Base-by-base conservation (phyloP, 805 yeast genomes). In the Metschnikowia lochheadii region DNA sequence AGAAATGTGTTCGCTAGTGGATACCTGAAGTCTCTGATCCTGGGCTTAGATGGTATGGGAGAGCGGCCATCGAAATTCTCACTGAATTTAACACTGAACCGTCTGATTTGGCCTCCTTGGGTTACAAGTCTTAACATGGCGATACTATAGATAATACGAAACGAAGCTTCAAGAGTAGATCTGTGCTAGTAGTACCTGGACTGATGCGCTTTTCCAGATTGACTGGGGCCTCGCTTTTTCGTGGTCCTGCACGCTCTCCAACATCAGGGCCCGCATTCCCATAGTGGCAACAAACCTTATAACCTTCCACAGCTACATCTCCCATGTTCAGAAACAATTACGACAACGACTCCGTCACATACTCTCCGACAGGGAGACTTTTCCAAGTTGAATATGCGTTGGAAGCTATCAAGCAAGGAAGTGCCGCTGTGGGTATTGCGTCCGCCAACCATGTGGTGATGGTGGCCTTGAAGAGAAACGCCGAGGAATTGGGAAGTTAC, bases 331-430 rank as follows among this genome's bases (percentile, higher is more conserved):
- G 99, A 80, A 94, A 94, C 74, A 94, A 95, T 63, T 94, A 94
- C 79, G 99, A 94, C 70, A 95, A 96, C 78, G 99, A 94, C 70
- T 85, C 98, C 43, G 96, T 94, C 52, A 94, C 99, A 13, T 94
- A 89, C 73, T 92, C 98, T 33, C 96, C 96, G 50, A 89, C 96
- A 4, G 96, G 96, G 4, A 81, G 96, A 60, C 81, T 89, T 52
- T 90, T 89, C 72, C 96, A 89, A 70, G 87, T 72, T 20, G 96
- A 89, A 65, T 58, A 58, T 33, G 96, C 96, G 2, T 74, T 89
- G 47, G 96, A 89, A 62, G 98, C 99, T 11, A 94, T 94, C 69
- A 94, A 94, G 67, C 98, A 92, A 74, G 99, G 99, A 36, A 85
- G 95, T 56, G 98, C 97, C 3, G 92, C 97, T 3, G 97, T 91